Base-by-base conservation (phyloP, 73 alveolate species). In the Paraurostyla sp. region DNA sequence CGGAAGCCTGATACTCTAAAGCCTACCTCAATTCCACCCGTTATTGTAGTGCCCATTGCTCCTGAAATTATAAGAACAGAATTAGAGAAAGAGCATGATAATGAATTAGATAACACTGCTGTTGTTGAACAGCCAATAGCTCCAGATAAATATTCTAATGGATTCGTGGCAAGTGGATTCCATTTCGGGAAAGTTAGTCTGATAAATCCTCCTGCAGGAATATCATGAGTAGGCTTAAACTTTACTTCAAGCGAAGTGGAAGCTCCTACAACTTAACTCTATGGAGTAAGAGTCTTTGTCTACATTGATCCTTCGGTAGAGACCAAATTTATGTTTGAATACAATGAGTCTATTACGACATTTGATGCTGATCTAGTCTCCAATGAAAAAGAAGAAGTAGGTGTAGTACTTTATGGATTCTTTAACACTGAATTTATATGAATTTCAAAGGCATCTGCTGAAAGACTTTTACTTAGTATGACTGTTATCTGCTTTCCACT, bases 111-210 rank as follows among this genome's bases (percentile, higher is more conserved):
- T 9, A 78, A 41, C 1, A 78, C 76, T 16, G 89, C 76, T 27
- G 33, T 41, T 25, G 76, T 54, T 33, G 62, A 29, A 78, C 89
- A 52, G 9, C 80, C 23, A 0, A 78, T 49, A 3, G 73, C 78
- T 20, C 80, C 76, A 35, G 49, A 35, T 18, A 78, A 25, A 54
- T 78, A 78, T 23, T 78, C 89, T 6, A 32, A 52, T 15, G 63
- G 78, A 32, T 15, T 16, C 15, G 88, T 7, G 16, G 71, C 85
- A 23, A 29, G 30, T 15, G 96, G 93, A 50, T 91, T 91, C 96
- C 96, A 91, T 75, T 71, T 83, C 9, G 96, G 96, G 54, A 91
- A 84, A 0, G 88, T 32, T 0, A 91, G 62, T 52, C 43, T 57
- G 0, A 91, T 71, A 16, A 25, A 20, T 23, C 93, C 92, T 43